Base-by-base conservation (phyloP, 2,329 filamentous ascomycete species). In the Neonectria ditissima region DNA sequence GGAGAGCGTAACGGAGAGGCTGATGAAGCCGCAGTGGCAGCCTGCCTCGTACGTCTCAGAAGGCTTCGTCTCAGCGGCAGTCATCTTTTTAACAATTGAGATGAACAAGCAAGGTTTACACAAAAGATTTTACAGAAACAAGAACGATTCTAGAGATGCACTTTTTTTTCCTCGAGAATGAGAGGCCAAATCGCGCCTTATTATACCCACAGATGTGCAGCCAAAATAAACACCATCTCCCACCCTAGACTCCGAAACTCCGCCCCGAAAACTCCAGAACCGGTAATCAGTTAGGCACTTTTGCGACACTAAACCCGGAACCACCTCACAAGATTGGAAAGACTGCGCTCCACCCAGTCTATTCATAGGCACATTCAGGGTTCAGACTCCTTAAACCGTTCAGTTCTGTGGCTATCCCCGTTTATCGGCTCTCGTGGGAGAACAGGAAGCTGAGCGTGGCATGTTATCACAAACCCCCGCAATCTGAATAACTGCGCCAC, bases 1-100 rank as follows among this genome's bases (percentile, higher is more conserved):
- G 30, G 81, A 82, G 47, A 87, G 78, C 20, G 78, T 81, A 28
- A 85, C 76, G 14, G 79, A 77, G 69, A 85, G 83, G 63, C 80
- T 76, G 63, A 87, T 79, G 56, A 80, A 80, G 47, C 84, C 84
- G 73, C 85, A 87, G 71, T 87, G 84, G 66, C 84, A 87, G 59
- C 80, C 81, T 11, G 79, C 83, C 48, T 81, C 74, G 73, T 87
- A 86, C 1, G 80, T 83, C 52, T 67, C 73, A 48, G 72, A 77
- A 4, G 67, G 56, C 53, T 75, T 71, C 7, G 43, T 55, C n/a
- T 65, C 54, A 39, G 65, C 32, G 7, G 58, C 53, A 7, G 68
- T 34, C 66, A 71, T 74, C 7, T 18, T 60, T 5, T 60, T 5
- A 4, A 20, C n/a, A 6, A 34, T 13, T 26, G 32, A 20, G 5